Conservation (phyloP, 2,329 filamentous ascomycete species). For the Ophiocordyceps robertsii region DNA sequence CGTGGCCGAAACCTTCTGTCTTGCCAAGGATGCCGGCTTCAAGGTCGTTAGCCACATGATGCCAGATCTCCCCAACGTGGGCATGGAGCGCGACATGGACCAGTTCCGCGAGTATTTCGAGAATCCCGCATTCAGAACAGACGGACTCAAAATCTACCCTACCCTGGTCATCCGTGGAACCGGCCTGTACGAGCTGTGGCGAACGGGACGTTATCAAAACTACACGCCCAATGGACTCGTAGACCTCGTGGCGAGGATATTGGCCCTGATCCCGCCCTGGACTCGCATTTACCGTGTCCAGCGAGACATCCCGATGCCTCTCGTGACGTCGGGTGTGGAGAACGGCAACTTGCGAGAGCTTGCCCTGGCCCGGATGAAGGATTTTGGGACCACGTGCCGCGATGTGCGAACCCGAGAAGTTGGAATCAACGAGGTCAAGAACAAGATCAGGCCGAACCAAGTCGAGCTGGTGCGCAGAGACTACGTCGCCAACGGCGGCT, state of each 20-base stretch:
- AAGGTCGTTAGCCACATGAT: constrained; percentile 99
- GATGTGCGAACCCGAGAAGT: constrained; percentile 95
- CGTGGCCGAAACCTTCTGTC: constrained; percentile 89
- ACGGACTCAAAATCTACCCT: constrained; percentile 95
- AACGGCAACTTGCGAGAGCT: constrained; percentile 93
- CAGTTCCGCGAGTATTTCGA: constrained; percentile 98
- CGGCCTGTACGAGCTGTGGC: constrained; percentile 92
- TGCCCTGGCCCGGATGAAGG: constrained; percentile 94
- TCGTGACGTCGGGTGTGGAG: constrained; percentile 96
- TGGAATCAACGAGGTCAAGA: constrained; percentile 96
- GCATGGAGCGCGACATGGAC: constrained; percentile 93
- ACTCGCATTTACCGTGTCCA: constrained; percentile 97
- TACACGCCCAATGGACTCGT: constrained; percentile 96
- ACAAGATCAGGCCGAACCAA: constrained; percentile 94
- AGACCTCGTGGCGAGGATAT: constrained; percentile 88
- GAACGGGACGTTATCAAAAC: constrained; percentile 93
- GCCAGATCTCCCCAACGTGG: constrained; percentile 95
- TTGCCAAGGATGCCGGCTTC: constrained; percentile 97
- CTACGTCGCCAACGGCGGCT: constrained; percentile 89
- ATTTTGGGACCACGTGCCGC: constrained; percentile 93
- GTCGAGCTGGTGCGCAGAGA: constrained; percentile 90
- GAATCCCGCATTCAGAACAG: constrained; percentile 88
- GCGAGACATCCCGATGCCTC: constrained; percentile 97
- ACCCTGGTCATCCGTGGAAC: constrained; percentile 95
- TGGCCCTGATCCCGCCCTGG: constrained; percentile 92